These are phyloP conservation scores for Plasmodium sp. DNA, from an alignment of 169 alveolate genomes.

Conservation along the genomic window DNA sequence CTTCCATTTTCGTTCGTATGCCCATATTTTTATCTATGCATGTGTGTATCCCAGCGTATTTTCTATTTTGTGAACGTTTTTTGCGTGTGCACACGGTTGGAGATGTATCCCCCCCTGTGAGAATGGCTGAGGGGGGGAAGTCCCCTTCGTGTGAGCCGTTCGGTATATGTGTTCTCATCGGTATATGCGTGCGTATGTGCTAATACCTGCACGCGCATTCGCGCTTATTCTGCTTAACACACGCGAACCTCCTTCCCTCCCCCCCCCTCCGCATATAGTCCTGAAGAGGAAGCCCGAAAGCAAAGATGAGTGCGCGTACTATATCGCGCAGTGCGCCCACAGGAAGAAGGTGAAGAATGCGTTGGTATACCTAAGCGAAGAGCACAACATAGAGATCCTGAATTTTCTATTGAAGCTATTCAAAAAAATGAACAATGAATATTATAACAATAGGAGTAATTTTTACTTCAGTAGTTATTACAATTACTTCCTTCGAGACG, in stretches of 20 bases:
- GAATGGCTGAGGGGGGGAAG: background rate
- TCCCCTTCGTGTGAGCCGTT: background rate
- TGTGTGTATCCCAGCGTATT: background rate
- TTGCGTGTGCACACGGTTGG: background rate
- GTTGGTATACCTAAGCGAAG: slow-evolving; percentile 32
- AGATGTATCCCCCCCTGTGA: background rate
- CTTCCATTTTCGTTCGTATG: background rate
- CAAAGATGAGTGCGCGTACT: slow-evolving; percentile 33
- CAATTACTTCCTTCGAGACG: slow-evolving; percentile 30
- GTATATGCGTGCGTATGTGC: background rate
- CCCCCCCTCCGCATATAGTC: background rate
- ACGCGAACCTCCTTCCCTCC: background rate
- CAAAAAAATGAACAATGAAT: slow-evolving; percentile 68
- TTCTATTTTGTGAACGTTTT: background rate
- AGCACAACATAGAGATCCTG: slow-evolving; percentile 34
- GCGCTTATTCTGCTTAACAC: background rate
- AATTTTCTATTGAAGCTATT: slow-evolving; percentile 62
- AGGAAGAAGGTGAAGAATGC: slow-evolving; percentile 65
- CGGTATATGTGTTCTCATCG: background rate
- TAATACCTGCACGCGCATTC: background rate
- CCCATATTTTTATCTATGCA: background rate
- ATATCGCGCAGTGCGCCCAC: background rate
- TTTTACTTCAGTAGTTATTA: slow-evolving; percentile 39
- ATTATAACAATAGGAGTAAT: slow-evolving; percentile 25
- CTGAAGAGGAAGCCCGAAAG: slow-evolving; percentile 30